phyloP scores from a whole-genome alignment of 192 early-diverging fungal species.

The Jimgerdemannia flammicorona region DNA sequence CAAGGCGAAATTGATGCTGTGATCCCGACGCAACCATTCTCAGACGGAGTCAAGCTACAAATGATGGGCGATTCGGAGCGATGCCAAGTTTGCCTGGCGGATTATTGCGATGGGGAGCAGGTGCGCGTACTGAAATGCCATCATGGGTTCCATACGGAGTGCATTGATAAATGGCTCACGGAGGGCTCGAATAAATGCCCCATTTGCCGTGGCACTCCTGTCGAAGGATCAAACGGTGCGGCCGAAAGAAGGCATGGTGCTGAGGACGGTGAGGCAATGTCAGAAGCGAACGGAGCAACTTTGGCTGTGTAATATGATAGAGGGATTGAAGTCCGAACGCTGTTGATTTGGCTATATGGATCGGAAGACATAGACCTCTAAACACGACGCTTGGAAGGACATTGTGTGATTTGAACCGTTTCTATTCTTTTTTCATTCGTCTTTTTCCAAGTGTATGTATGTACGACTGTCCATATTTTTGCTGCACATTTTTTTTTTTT shows the following conservation, averaged over 20 bases:
- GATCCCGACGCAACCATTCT: constrained; percentile 23
- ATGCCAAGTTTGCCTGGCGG: constrained; percentile 49
- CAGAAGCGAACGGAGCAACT: not conserved
- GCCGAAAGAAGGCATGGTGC: not conserved
- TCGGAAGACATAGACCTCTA: not conserved
- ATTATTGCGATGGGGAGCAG: constrained; percentile 43
- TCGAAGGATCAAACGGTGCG: not conserved
- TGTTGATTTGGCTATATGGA: not conserved
- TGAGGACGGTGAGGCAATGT: not conserved
- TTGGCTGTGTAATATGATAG: not conserved
- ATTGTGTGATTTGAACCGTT: too few relatives aligned
- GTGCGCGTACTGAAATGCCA: constrained; percentile 45
- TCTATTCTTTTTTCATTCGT: too few relatives aligned
- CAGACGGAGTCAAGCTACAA: not conserved
- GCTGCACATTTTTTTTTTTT: not conserved
- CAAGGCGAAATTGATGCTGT: constrained; percentile 39
- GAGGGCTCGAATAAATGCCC: constrained; percentile 49
- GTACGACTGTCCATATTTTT: not conserved
- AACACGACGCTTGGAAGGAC: not conserved
- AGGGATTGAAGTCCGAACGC: not conserved
- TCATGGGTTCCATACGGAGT: constrained; percentile 49
- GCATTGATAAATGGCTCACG: constrained; percentile 51
- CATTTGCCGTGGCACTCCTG: constrained; percentile 49
- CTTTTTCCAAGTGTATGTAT: too few relatives aligned
- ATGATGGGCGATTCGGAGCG: constrained; percentile 15